phyloP scores from a whole-genome alignment of 2,329 filamentous ascomycete species.

The Tolypocladium nubicola region DNA sequence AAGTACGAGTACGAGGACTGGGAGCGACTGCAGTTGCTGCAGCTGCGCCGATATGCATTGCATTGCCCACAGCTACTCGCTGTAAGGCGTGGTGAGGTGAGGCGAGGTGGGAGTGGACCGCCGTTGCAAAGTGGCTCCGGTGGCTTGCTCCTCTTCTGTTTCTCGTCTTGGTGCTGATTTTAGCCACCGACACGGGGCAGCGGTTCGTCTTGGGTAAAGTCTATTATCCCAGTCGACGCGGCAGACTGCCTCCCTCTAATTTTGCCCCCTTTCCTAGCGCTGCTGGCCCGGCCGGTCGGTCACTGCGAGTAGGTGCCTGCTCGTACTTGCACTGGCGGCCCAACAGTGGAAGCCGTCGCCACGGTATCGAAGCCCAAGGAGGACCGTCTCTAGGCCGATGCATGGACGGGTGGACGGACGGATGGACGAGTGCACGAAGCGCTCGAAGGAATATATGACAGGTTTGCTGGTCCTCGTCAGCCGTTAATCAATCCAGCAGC shows the following conservation, averaged over 20 bases:
- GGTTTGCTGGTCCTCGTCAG: neutral
- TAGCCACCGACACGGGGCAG: neutral
- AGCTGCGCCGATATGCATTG: neutral
- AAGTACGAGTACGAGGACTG: neutral
- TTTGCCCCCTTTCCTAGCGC: neutral
- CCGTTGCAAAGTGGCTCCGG: neutral
- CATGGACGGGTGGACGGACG: neutral
- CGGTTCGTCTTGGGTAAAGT: neutral
- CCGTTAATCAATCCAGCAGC: neutral
- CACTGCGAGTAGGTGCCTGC: too few species aligned
- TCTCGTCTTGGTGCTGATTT: neutral
- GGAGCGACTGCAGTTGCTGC: neutral
- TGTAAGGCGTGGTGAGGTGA: neutral
- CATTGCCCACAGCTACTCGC: neutral
- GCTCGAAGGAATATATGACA: neutral
- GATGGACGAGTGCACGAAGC: neutral
- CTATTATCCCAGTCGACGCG: neutral
- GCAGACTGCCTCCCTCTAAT: neutral
- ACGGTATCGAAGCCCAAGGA: neutral
- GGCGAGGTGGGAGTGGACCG: conserved; percentile 1
- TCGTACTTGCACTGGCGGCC: too few species aligned
- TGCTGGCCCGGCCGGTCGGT: neutral
- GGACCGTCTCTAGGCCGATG: neutral
- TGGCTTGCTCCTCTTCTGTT: conserved; percentile 1
- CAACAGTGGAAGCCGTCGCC: neutral